These are phyloP conservation scores for Magnusiomyces suaveolens DNA, from an alignment of 1,139 yeast genomes.

Conservation along the genomic window DNA sequence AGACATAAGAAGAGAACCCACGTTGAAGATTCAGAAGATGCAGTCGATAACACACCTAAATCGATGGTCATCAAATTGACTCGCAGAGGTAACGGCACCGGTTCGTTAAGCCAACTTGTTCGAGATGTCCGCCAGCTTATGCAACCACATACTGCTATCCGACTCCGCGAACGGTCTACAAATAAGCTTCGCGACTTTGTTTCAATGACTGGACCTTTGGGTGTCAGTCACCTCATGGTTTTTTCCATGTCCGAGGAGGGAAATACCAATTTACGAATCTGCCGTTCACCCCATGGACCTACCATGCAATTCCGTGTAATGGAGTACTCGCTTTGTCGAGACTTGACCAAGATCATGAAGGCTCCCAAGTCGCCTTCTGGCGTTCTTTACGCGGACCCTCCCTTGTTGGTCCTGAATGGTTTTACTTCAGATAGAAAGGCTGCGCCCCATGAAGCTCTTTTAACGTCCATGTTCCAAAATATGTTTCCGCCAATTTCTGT, in stretches of 20 bases:
- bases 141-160: constrained; percentile 96
- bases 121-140: constrained; percentile 78
- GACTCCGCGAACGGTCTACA: constrained; percentile 72
- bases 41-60: constrained; percentile 64
- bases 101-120: constrained; percentile 73
- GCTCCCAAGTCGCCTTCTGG: constrained; percentile 39
- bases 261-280: constrained; percentile 69
- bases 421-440: constrained; percentile 44
- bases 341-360: constrained; percentile 59
- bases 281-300: constrained; percentile 90
- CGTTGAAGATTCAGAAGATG: constrained; percentile 55
- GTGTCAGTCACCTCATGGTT: constrained; percentile 78
- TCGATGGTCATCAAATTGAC: constrained; percentile 92
- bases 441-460: constrained; percentile 51
- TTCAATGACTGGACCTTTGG: constrained; percentile 95
- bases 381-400: constrained; percentile 56
- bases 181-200: constrained; percentile 83
- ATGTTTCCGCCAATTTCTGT: constrained; percentile 87
- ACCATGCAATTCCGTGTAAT: constrained; percentile 73
- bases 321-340: constrained; percentile 73
- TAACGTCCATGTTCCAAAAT: constrained; percentile 87
- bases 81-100: constrained; percentile 55
- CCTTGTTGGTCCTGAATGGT: constrained; percentile 84
- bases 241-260: constrained; percentile 79
- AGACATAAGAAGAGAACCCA: constrained; percentile 74